phyloP scores from a whole-genome alignment of 2,329 filamentous ascomycete species.

The Paraphaeosphaeria minitans region DNA sequence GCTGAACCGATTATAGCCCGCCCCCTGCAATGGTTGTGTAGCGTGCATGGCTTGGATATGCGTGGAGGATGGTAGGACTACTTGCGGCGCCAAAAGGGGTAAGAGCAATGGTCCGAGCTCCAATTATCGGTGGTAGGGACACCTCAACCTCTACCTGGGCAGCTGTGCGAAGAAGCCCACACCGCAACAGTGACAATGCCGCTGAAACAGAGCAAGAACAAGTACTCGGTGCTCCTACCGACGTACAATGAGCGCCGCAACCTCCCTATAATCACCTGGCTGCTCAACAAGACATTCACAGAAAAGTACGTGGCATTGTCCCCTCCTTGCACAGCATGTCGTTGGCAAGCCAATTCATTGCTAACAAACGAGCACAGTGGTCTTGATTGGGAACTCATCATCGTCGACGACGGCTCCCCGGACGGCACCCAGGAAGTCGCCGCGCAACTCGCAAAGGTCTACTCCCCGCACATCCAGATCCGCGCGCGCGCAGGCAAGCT shows the following conservation, averaged over 20 bases:
- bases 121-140: slow-evolving; percentile 8
- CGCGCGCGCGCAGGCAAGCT: slow-evolving; percentile 92
- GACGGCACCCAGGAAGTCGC: slow-evolving; percentile 93
- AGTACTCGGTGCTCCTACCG: slow-evolving; percentile 96
- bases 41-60: slow-evolving; percentile 15
- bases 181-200: slow-evolving; percentile 33
- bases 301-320: slow-evolving; percentile 67
- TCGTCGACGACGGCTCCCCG: slow-evolving; percentile 96
- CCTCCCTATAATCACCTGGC: slow-evolving; percentile 92
- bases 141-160: slow-evolving; percentile 17
- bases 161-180: slow-evolving; percentile 31
- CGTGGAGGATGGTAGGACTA: slow-evolving; percentile 8
- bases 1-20: not conserved
- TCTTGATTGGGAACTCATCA: slow-evolving; percentile 95
- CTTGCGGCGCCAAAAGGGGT: slow-evolving; percentile 19
- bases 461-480: slow-evolving; percentile 77
- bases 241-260: slow-evolving; percentile 99
- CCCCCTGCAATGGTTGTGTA: slow-evolving; percentile 10
- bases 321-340: not conserved
- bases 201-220: slow-evolving; percentile 62
- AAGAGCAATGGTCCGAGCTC: slow-evolving; percentile 16
- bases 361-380: slow-evolving; percentile 61
- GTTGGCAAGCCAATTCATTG: not conserved
- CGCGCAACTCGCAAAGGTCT: slow-evolving; percentile 85
- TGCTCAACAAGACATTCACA: slow-evolving; percentile 90